Evolutionary conservation across 139 green algal genomes (phyloP).

Genomic region (Zygnema cylindricum): DNA sequence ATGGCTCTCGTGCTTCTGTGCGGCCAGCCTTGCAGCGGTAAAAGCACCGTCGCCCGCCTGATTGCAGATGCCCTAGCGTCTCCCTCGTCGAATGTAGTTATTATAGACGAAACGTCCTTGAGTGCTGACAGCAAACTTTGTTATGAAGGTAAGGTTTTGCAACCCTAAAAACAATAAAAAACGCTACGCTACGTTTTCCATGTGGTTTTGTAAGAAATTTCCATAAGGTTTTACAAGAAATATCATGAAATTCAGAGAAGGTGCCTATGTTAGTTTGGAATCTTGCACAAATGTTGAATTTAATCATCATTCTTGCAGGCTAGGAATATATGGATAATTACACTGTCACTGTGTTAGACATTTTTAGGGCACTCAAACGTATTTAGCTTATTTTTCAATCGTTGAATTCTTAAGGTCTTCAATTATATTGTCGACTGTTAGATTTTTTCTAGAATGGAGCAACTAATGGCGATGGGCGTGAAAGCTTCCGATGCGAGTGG

Average conservation of each 20-base stretch:
- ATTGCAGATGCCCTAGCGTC: constrained; percentile 65
- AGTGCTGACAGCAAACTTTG: background rate
- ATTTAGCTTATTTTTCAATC: too few species aligned
- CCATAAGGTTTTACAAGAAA: background rate
- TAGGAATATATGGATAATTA: background rate
- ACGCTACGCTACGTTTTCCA: constrained; percentile 3
- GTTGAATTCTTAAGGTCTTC: too few species aligned
- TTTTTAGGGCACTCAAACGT: background rate
- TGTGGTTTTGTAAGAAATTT: background rate
- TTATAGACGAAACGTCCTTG: constrained; percentile 77
- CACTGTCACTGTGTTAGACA: background rate
- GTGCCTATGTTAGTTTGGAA: background rate
- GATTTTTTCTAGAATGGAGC: too few species aligned
- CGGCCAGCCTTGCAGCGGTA: constrained; percentile 85
- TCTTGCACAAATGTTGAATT: background rate
- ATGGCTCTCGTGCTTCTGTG: constrained; percentile 80
- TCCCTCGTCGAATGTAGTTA: constrained; percentile 40
- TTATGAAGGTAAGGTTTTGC: background rate
- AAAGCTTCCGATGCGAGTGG: too few species aligned
- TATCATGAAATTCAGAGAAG: background rate
- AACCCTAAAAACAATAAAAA: background rate
- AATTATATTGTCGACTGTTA: too few species aligned
- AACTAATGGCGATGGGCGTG: too few species aligned
- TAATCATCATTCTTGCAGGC: background rate
- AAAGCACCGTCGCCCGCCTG: too few species aligned